Base-by-base conservation (phyloP, 129 eudicot genomes). In the Chrysanthemum seticuspe region DNA sequence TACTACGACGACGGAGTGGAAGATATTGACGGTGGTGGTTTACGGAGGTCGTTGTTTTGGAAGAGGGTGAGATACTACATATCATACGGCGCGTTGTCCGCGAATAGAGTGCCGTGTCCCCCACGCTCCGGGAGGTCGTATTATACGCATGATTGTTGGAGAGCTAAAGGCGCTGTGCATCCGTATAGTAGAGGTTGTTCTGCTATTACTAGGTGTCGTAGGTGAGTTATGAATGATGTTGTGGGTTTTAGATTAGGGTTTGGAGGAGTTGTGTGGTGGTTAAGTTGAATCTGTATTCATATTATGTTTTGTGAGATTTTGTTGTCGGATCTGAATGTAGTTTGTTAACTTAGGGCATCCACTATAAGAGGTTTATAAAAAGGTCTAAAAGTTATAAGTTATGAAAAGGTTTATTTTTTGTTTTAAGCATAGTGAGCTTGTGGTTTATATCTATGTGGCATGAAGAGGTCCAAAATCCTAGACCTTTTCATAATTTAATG, bases 41-140 rank as follows among this genome's bases (percentile, higher is more conserved):
- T 62, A 2, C 84, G 92, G 55, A 83, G 96, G 71, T 85, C 91
- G 6, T 79, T 90, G 73, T 77, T 78, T 19, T 87, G 97, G 97
- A n/a, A 66, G 45, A 79, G 72, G 51, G 57, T 69, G 70, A 44
- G 79, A 60, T 80, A 85, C 69, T 91, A 87, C 74, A 91, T 91
- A 2, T 91, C 97, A 0, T 91, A 91, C 65, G 95, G 87, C 12
- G 97, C 94, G n/a, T 78, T 91, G 0, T 83, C 91, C 10, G 91
- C 97, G 13, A 91, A 91, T 45, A 82, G 91, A 65, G 78, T 91
- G 4, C 95, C 97, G 0, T 91, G 97, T 61, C 97, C 91, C 6
- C 89, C 97, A 11, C 91, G 97, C 48, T 87, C 97, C 15, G 97
- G 97, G 12, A 84, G 95, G 78, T 91, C 97, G 6, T 91, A 91